Conservation (phyloP, 257 asterid genomes). For the Solanum acaule region DNA sequence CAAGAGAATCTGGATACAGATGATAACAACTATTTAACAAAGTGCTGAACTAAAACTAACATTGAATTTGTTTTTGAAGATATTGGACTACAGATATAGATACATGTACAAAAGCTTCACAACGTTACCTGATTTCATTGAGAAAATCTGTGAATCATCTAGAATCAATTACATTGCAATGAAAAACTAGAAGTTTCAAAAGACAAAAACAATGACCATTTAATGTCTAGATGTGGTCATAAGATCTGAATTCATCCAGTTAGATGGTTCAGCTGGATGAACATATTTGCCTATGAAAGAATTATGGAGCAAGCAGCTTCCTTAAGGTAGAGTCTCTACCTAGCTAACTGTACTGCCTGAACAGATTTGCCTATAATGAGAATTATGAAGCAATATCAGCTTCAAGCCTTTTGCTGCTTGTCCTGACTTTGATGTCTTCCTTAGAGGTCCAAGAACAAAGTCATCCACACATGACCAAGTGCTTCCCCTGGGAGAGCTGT, state of each 20-base stretch:
- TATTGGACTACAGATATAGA: not conserved
- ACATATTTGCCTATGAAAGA: not conserved
- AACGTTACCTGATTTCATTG: not conserved
- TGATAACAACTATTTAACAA: not conserved
- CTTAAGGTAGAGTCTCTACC: not conserved
- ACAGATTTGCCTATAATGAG: slow-evolving; percentile 8
- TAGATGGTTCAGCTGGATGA: not conserved
- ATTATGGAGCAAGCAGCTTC: not conserved
- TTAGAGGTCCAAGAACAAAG: slow-evolving; percentile 40
- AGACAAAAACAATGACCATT: not conserved
- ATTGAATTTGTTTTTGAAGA: not conserved
- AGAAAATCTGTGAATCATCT: not conserved
- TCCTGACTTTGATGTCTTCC: slow-evolving; percentile 32
- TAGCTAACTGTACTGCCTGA: not conserved
- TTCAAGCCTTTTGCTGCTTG: slow-evolving; percentile 57
- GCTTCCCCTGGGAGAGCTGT: slow-evolving; percentile 61
- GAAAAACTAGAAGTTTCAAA: not conserved
- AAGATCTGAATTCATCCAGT: not conserved
- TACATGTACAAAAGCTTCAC: not conserved
- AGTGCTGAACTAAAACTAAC: not conserved
- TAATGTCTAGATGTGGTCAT: not conserved
- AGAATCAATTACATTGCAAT: not conserved
- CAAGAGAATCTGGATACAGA: not conserved
- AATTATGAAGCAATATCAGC: slow-evolving; percentile 65
- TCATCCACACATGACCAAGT: slow-evolving; percentile 62